Evolutionary conservation across 495 filamentous ascomycete species (phyloP).

Genomic region (Opeltia flavorubescens): DNA sequence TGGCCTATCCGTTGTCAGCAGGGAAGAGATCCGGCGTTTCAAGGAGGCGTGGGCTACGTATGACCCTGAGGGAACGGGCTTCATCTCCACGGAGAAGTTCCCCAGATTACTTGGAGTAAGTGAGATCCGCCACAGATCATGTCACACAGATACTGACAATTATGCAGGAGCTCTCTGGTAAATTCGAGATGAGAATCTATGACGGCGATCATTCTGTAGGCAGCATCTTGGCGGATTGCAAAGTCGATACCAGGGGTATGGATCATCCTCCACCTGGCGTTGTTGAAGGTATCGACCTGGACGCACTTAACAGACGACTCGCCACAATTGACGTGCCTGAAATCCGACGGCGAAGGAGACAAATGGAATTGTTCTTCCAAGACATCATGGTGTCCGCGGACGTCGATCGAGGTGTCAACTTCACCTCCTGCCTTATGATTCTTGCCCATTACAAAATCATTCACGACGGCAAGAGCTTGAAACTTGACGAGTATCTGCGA

Average conservation of each 20-base stretch:
- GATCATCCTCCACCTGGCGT: slow-evolving; percentile 31
- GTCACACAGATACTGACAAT: slow-evolving; percentile 5
- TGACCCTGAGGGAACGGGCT: slow-evolving; percentile 82
- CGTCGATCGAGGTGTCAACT: slow-evolving; percentile 73
- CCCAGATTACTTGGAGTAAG: slow-evolving; percentile 70
- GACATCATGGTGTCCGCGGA: slow-evolving; percentile 91
- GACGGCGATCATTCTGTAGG: slow-evolving; percentile 74
- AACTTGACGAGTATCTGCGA: slow-evolving; percentile 86
- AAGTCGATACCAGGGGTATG: slow-evolving; percentile 35
- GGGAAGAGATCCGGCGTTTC: slow-evolving; percentile 89
- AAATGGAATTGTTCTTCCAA: slow-evolving; percentile 88
- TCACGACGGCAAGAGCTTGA: slow-evolving; percentile 87
- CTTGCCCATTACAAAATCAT: slow-evolving; percentile 98
- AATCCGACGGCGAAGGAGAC: slow-evolving; percentile 55
- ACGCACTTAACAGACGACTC: slow-evolving; percentile 61
- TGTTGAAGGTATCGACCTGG: slow-evolving; percentile 61
- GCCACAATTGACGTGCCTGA: slow-evolving; percentile 56
- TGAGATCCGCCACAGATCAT: slow-evolving; percentile 6
- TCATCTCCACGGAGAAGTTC: slow-evolving; percentile 82
- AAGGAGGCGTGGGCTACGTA: slow-evolving; percentile 97
- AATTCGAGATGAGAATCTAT: slow-evolving; percentile 97
- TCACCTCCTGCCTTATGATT: slow-evolving; percentile 91
- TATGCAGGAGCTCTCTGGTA: slow-evolving; percentile 65
- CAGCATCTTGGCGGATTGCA: slow-evolving; percentile 69
- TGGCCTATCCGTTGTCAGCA: slow-evolving; percentile 61